Evolutionary conservation across 345 rosid genomes (phyloP).

Genomic region (Eucalyptus pumila): DNA sequence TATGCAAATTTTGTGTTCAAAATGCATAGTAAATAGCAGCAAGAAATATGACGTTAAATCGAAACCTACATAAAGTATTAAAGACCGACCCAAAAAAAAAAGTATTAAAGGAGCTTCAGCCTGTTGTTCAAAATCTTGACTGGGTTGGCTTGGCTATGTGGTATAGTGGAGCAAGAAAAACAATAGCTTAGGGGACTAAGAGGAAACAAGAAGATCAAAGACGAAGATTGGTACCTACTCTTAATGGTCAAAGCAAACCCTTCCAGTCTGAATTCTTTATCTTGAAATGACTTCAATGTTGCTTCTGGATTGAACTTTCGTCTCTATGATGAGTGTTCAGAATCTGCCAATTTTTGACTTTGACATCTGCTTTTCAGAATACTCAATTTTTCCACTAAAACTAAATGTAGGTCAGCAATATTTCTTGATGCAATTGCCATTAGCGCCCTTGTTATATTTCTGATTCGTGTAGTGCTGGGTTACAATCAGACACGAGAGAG

Average conservation of each 20-base stretch:
- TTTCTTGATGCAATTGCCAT: conserved; percentile 77
- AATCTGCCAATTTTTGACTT: background rate
- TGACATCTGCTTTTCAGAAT: background rate
- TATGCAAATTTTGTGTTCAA: background rate
- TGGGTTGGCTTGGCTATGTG: background rate
- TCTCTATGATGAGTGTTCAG: background rate
- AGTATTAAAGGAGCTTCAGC: background rate
- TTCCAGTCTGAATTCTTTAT: background rate
- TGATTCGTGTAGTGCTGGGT: conserved; percentile 80
- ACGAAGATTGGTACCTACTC: background rate
- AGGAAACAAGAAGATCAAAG: background rate
- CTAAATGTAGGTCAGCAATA: conserved; percentile 60
- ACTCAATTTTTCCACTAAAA: background rate
- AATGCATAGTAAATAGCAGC: background rate
- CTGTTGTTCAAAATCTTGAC: background rate
- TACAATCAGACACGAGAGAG: conserved; percentile 98
- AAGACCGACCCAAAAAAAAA: background rate
- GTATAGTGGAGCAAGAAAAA: background rate
- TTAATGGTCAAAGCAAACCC: background rate
- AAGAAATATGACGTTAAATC: background rate
- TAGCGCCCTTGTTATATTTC: conserved; percentile 72
- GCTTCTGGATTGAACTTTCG: background rate
- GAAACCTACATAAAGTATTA: background rate
- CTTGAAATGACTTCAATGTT: background rate
- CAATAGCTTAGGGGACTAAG: background rate